phyloP scores from a whole-genome alignment of 108 stramenopile species.

The Conticribra weissflogii region DNA sequence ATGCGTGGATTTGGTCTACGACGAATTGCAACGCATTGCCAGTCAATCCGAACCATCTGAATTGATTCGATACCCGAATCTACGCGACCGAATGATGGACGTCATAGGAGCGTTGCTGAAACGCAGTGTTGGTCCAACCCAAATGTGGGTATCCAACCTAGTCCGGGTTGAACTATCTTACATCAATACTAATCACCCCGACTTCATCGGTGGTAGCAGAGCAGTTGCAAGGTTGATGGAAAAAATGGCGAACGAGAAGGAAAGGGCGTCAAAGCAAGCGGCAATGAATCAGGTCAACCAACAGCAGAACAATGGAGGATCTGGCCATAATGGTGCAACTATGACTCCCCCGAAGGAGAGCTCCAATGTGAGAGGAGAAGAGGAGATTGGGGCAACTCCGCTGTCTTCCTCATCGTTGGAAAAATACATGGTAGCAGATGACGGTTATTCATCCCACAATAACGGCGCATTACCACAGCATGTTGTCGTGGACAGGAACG shows the following conservation, averaged over 20 bases:
- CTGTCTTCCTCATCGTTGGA: slow-evolving; percentile 54
- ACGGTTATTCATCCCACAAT: slow-evolving; percentile 46
- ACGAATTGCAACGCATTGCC: slow-evolving; percentile 94
- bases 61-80: slow-evolving; percentile 87
- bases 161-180: slow-evolving; percentile 96
- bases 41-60: slow-evolving; percentile 88
- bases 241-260: slow-evolving; percentile 67
- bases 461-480: slow-evolving; percentile 55
- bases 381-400: slow-evolving; percentile 51
- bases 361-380: slow-evolving; percentile 1
- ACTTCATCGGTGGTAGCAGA: slow-evolving; percentile 94
- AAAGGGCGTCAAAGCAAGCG: slow-evolving; percentile 44
- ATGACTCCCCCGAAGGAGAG: slow-evolving; percentile 43
- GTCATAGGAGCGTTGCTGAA: slow-evolving; percentile 76
- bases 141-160: slow-evolving; percentile 94
- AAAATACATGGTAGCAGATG: slow-evolving; percentile 55
- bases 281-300: slow-evolving; percentile 10
- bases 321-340: slow-evolving; percentile 15
- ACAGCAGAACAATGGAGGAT: slow-evolving; percentile 23
- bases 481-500: slow-evolving; percentile 34
- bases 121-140: slow-evolving; percentile 81
- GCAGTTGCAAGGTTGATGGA: slow-evolving; percentile 90
- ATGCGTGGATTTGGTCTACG: slow-evolving; percentile 95
- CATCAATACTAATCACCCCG: slow-evolving; percentile 98
- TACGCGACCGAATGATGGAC: slow-evolving; percentile 93